Evolutionary conservation across 2,329 filamentous ascomycete genomes (phyloP), one percentile per base, ranked within the genome.

Genomic region (Colletotrichum sojae): DNA sequence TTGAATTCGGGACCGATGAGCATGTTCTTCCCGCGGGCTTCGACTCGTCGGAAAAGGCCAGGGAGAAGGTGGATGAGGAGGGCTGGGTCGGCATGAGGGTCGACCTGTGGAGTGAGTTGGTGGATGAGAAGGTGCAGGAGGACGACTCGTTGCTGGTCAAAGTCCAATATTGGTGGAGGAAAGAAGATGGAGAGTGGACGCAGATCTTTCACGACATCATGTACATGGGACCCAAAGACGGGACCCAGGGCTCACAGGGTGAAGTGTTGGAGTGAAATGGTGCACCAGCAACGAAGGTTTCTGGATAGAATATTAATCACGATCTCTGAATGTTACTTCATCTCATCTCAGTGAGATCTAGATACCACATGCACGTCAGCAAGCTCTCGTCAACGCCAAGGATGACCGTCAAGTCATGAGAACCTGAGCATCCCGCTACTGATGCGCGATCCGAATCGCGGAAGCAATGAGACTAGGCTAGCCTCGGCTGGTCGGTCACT

Each of bases 151-250:
- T 73, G 15, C 16, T 78, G 39, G 72, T 77, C 12, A 77, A 78
- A 46, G 75, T 76, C 15, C 73, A 76, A 49, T 78, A 78, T 39
- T 78, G 76, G 77, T 78, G 74, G 75, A 73, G 67, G 39, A 63
- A 70, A 58, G 75, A 77, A 16, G 36, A 54, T 0, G 70, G 31
- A 0, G 60, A 56, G 6, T 75, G 73, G 66, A 52, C 62, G 3
- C 76, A 77, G 53, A 73, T 75, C 22, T 43, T 77, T 15, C 75
- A 77, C 45, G 75, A 77, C 55, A 77, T 77, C 27, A 68, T 74
- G 69, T 76, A 76, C 55, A 65, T 77, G 46, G 76, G 75, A 1
- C 63, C 70, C 4, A 67, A 70, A 4, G 75, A 77, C 60, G 75
- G 75, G 13, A 76, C 69, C 1, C 72, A 76, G 49, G 73, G 73